phyloP scores from a whole-genome alignment of 495 filamentous ascomycete species.

The Neurospora sp. region DNA sequence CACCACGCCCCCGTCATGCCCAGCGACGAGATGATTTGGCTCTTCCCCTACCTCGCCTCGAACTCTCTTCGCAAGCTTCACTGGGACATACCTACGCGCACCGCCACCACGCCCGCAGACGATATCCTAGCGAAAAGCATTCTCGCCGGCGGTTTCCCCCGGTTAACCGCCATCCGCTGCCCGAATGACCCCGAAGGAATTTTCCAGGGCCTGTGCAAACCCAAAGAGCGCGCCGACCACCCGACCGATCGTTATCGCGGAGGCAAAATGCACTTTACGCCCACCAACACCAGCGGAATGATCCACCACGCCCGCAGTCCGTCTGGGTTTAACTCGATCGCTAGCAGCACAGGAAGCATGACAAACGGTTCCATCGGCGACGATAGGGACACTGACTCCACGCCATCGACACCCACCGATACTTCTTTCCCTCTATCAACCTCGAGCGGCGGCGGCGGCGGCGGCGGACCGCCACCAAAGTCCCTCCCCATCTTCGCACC shows the following conservation, averaged over 20 bases:
- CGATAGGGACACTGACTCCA: background rate
- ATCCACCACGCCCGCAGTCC: background rate
- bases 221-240: slow-evolving; percentile 28
- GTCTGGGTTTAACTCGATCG: background rate
- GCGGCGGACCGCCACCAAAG: slow-evolving; percentile 7
- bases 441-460: background rate
- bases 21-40: slow-evolving; percentile 48
- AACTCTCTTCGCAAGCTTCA: slow-evolving; percentile 57
- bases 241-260: slow-evolving; percentile 27
- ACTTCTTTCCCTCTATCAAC: slow-evolving; percentile 3
- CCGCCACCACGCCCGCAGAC: slow-evolving; percentile 44
- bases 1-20: slow-evolving; percentile 50
- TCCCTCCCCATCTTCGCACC: slow-evolving; percentile 38
- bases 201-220: slow-evolving; percentile 61
- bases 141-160: slow-evolving; percentile 56
- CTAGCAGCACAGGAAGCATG: background rate
- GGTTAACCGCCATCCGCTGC: slow-evolving; percentile 54
- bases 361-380: background rate
- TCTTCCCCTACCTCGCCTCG: slow-evolving; percentile 60
- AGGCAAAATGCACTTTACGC: slow-evolving; percentile 13
- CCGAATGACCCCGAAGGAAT: slow-evolving; percentile 65
- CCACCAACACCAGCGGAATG: background rate
- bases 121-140: slow-evolving; percentile 66
- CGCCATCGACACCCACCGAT: slow-evolving; percentile 8
- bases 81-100: slow-evolving; percentile 62